A percentile compares a stretch with the other conserved stretches of the same genome.
Evolutionary conservation across 139 green algal species (phyloP).

Genomic region (Tetratostichococcus sp.): DNA sequence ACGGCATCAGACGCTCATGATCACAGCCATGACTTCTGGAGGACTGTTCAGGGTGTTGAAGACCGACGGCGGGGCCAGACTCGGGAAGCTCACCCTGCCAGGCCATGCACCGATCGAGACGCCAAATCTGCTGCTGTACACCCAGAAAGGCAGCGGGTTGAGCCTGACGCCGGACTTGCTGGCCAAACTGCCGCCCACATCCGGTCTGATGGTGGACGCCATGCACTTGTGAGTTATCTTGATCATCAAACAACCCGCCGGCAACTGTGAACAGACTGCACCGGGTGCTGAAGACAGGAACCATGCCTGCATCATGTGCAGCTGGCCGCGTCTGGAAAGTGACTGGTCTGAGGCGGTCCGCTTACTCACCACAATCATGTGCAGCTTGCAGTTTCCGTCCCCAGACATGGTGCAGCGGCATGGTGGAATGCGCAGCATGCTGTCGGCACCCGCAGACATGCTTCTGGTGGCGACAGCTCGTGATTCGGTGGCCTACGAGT

Average conservation of each 20-base stretch:
- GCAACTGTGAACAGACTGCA: too few relatives aligned
- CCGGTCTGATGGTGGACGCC: slow-evolving; percentile 31
- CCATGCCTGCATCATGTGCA: too few relatives aligned
- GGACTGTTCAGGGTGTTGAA: not conserved
- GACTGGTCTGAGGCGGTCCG: too few relatives aligned
- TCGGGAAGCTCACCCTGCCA: slow-evolving; percentile 1
- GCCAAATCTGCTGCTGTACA: slow-evolving; percentile 50
- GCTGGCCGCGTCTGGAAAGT: too few relatives aligned
- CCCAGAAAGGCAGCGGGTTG: slow-evolving; percentile 36
- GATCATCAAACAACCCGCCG: too few relatives aligned
- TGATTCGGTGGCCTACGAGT: slow-evolving; percentile 57
- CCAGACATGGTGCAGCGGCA: slow-evolving; percentile 24
- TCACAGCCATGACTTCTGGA: not conserved
- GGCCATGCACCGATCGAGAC: slow-evolving; percentile 28
- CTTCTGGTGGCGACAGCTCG: slow-evolving; percentile 47
- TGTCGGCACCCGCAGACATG: slow-evolving; percentile 30
- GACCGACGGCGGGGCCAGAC: slow-evolving; percentile 14
- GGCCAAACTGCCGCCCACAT: slow-evolving; percentile 29
- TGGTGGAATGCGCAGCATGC: slow-evolving; percentile 23
- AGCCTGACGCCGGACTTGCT: slow-evolving; percentile 58
- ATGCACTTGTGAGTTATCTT: slow-evolving; percentile 51
- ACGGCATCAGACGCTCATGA: not conserved
- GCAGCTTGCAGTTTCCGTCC: slow-evolving; percentile 48
- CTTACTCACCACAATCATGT: not conserved
- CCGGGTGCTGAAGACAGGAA: too few relatives aligned